Evolutionary conservation across 2,329 filamentous ascomycete genomes (phyloP).

Genomic region (Stylonectria norvegica): DNA sequence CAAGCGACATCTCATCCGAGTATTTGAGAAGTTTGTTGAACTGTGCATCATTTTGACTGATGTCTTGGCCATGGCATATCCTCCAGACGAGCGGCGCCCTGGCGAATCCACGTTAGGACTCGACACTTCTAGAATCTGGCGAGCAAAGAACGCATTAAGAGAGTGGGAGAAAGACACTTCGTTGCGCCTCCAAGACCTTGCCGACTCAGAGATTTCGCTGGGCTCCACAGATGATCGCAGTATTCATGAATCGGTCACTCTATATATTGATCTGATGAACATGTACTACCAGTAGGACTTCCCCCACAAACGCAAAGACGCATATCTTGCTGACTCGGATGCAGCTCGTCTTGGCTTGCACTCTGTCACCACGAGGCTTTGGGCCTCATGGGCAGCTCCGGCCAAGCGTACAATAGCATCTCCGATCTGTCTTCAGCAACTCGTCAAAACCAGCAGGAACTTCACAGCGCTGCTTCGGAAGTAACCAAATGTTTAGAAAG

Average conservation of each 20-base stretch:
- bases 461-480: not conserved
- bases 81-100: not conserved
- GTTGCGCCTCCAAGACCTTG: not conserved
- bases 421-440: not conserved
- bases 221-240: not conserved
- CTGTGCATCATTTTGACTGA: not conserved
- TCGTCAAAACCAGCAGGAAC: conserved; percentile 1
- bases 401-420: not conserved
- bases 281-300: conserved; percentile 1
- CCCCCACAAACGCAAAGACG: not conserved
- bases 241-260: not conserved
- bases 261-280: not conserved
- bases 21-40: not conserved
- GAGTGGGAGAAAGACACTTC: not conserved
- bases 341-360: conserved; percentile 1
- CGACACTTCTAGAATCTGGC: not conserved
- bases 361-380: conserved; percentile 3
- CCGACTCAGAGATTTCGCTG: not conserved
- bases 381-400: not conserved
- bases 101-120: too few relatives aligned
- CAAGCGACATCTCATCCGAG: not conserved
- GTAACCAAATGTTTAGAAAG: conserved; percentile 2
- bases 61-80: not conserved
- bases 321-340: not conserved
- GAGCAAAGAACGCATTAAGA: not conserved